These are phyloP conservation scores for Suillus decipiens DNA, from an alignment of 768 basidiomycete species.

Conservation along the genomic window DNA sequence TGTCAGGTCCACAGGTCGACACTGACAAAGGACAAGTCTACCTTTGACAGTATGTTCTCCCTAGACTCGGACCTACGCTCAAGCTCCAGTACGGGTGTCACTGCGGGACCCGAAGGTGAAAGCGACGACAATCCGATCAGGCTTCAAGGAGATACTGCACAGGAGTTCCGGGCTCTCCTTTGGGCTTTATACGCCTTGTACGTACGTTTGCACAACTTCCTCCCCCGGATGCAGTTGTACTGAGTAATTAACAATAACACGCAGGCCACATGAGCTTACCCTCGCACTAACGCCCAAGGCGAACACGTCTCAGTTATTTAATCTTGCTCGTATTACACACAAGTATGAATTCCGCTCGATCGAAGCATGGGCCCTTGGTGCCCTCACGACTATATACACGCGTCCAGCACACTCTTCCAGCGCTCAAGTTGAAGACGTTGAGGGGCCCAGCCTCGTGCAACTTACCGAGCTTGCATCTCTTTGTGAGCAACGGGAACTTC, in stretches of 20 bases:
- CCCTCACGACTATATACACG: slow-evolving; percentile 41
- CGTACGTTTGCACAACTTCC: slow-evolving; percentile 25
- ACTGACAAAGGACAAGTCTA: slow-evolving; percentile 46
- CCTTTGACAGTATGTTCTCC: slow-evolving; percentile 50
- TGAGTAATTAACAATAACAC: not conserved
- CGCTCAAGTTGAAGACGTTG: slow-evolving; percentile 27
- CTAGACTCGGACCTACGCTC: slow-evolving; percentile 38
- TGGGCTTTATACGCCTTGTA: slow-evolving; percentile 57
- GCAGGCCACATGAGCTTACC: slow-evolving; percentile 49
- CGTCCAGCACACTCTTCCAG: slow-evolving; percentile 28
- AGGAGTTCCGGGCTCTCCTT: slow-evolving; percentile 53
- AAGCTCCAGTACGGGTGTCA: slow-evolving; percentile 25
- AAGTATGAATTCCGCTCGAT: slow-evolving; percentile 50
- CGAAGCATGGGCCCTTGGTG: slow-evolving; percentile 45
- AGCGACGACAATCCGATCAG: slow-evolving; percentile 53
- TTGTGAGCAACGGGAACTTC: slow-evolving; percentile 47
- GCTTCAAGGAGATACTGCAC: slow-evolving; percentile 47
- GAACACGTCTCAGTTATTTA: slow-evolving; percentile 46
- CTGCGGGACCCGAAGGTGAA: slow-evolving; percentile 43
- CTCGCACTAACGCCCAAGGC: slow-evolving; percentile 42
- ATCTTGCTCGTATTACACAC: slow-evolving; percentile 49
- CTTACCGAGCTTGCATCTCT: slow-evolving; percentile 55
- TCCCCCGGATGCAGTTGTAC: slow-evolving; percentile 7
- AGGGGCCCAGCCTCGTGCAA: slow-evolving; percentile 43
- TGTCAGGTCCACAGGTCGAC: slow-evolving; percentile 41